phyloP scores from a whole-genome alignment of 2,329 filamentous ascomycete genomes.

The Aspergillus fijiensis region DNA sequence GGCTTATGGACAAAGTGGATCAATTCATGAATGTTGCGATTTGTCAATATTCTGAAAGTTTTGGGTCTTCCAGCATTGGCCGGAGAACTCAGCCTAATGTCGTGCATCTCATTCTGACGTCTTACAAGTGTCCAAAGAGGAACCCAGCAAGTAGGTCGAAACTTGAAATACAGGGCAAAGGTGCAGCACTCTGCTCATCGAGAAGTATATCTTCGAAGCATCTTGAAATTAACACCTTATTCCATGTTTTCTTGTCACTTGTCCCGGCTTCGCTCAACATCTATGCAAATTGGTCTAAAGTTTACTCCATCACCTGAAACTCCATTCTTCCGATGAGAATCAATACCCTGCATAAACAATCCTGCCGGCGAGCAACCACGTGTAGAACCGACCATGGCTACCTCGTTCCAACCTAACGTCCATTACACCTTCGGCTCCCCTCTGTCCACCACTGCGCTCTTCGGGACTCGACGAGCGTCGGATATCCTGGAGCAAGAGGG shows the following conservation, averaged over 20 bases:
- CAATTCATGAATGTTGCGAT: neutral
- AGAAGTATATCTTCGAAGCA: no score
- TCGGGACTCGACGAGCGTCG: slow-evolving; percentile 3
- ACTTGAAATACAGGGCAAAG: neutral
- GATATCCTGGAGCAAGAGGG: slow-evolving; percentile 9
- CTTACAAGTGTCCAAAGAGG: neutral
- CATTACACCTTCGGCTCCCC: slow-evolving; percentile 15
- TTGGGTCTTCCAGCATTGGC: neutral
- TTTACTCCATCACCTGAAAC: no score
- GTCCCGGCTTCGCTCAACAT: no score
- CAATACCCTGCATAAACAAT: no score
- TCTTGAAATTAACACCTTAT: no score
- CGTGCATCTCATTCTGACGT: neutral
- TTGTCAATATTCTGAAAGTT: neutral
- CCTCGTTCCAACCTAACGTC: slow-evolving; percentile 18
- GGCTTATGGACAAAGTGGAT: neutral
- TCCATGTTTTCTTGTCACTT: no score
- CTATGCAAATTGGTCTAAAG: no score
- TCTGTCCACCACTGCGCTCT: slow-evolving; percentile 2
- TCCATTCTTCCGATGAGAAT: no score
- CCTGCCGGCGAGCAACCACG: neutral
- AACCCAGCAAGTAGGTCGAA: neutral
- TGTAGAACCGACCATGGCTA: slow-evolving; percentile 10
- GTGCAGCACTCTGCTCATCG: neutral
- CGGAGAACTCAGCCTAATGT: neutral